A percentile compares a stretch with the other conserved stretches of the same genome.
phyloP scores from a whole-genome alignment of 352 stramenopile genomes.

The Phytophthora lateralis region DNA sequence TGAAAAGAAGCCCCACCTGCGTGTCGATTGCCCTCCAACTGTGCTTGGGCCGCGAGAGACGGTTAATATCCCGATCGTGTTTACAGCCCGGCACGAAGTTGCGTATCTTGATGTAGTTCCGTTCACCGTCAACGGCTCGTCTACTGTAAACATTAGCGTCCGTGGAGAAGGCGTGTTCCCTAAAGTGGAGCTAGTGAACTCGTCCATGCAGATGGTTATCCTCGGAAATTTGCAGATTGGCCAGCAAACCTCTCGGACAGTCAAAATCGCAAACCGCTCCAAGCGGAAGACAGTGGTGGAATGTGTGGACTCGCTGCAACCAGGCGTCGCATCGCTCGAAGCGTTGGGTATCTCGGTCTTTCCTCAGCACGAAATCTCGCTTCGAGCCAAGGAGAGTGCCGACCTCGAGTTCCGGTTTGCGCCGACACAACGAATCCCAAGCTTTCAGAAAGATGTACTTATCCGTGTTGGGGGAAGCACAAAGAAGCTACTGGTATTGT shows the following conservation, averaged over 20 bases:
- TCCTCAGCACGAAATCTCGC: constrained; percentile 58
- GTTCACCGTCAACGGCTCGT: constrained; percentile 92
- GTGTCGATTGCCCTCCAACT: constrained; percentile 84
- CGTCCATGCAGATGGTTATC: constrained; percentile 74
- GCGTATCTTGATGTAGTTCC: constrained; percentile 87
- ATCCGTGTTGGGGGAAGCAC: constrained; percentile 67
- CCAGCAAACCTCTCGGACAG: constrained; percentile 62
- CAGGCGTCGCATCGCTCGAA: constrained; percentile 40
- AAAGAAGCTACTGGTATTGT: constrained; percentile 81
- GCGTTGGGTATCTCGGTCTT: constrained; percentile 67
- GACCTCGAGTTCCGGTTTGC: constrained; percentile 82
- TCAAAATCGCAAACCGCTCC: constrained; percentile 89
- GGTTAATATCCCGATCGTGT: constrained; percentile 82
- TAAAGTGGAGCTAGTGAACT: constrained; percentile 90
- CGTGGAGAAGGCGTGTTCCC: constrained; percentile 78
- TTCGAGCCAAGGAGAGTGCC: constrained; percentile 79
- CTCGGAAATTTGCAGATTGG: constrained; percentile 89
- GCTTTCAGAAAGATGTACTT: constrained; percentile 72
- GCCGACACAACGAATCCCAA: constrained; percentile 62
- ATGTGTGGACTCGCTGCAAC: constrained; percentile 42
- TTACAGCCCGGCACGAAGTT: constrained; percentile 85
- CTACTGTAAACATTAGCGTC: constrained; percentile 76
- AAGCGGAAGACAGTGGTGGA: constrained; percentile 77
- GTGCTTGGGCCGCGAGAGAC: constrained; percentile 83
- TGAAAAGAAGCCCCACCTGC: constrained; percentile 85